A percentile compares a stretch with the other conserved stretches of the same genome.
These are phyloP conservation scores for Allium fistulosum DNA, from an alignment of 106 monocot species.

Conservation along the genomic window DNA sequence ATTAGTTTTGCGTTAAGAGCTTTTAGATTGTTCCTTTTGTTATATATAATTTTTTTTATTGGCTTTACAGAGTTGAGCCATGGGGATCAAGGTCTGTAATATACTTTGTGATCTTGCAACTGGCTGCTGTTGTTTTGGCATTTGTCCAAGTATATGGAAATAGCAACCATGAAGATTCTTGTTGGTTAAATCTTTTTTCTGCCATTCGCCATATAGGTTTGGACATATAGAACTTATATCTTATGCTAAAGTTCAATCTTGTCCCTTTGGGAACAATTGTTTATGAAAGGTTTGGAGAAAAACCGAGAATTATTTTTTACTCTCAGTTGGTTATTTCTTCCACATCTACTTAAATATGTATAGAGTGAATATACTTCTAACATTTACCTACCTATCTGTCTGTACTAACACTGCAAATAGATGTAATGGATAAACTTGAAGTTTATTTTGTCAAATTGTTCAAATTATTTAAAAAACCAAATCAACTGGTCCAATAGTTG, in stretches of 20 bases:
- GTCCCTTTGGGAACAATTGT: no score
- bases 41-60: neutral
- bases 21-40: neutral
- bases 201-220: slow-evolving; percentile 51
- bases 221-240: slow-evolving; percentile 1
- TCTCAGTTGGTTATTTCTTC: no score
- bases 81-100: slow-evolving; percentile 69
- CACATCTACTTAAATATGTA: no score
- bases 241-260: neutral
- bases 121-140: slow-evolving; percentile 48
- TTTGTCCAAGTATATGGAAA: slow-evolving; percentile 45
- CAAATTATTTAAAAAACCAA: no score
- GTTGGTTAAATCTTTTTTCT: slow-evolving; percentile 50
- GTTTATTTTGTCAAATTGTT: no score
- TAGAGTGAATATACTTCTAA: no score
- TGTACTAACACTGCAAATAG: no score
- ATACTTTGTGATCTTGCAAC: slow-evolving; percentile 59
- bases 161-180: slow-evolving; percentile 43
- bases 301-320: no score
- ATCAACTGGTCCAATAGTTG: no score
- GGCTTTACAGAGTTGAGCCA: slow-evolving; percentile 56
- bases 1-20: neutral
- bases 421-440: no score
- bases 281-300: no score
- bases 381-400: no score